Percentiles rank a stretch among this genome's conserved stretches.
phyloP scores from a whole-genome alignment of 176 grass and related monocot species.

The Tillandsia leiboldiana region DNA sequence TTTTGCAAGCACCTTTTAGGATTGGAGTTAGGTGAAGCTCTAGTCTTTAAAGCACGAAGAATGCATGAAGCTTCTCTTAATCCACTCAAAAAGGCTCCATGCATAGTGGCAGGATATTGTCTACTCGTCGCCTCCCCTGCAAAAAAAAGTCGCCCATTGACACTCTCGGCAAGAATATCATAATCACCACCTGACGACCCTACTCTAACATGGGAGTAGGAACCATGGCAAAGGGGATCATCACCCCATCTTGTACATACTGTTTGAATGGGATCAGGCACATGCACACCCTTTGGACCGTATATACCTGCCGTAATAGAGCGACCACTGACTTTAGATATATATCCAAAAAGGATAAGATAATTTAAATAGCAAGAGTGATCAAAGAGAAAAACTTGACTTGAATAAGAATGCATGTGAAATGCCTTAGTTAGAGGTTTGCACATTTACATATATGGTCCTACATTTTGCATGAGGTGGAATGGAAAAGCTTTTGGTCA shows the following conservation, averaged over 20 bases:
- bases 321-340: background rate
- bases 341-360: conserved; percentile 2
- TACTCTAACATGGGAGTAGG: conserved; percentile 88
- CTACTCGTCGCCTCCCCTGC: conserved; percentile 80
- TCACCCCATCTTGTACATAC: conserved; percentile 87
- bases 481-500: too few species aligned
- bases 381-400: background rate
- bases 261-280: conserved; percentile 83
- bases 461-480: too few species aligned
- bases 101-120: conserved; percentile 89
- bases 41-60: conserved; percentile 27
- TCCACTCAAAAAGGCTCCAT: conserved; percentile 88
- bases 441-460: too few species aligned
- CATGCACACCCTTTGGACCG: conserved; percentile 59
- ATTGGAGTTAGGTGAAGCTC: conserved; percentile 14
- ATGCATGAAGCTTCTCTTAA: conserved; percentile 77
- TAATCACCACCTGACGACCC: conserved; percentile 88
- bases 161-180: conserved; percentile 61
- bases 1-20: conserved; percentile 44
- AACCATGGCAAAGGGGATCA: conserved; percentile 72
- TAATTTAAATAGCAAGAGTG: conserved; percentile 6
- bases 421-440: too few species aligned
- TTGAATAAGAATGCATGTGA: too few species aligned
- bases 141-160: conserved; percentile 65
- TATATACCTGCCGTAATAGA: conserved; percentile 55